These are phyloP conservation scores for Phytophthora brassicae DNA, from an alignment of 352 stramenopile species.

Conservation along the genomic window DNA sequence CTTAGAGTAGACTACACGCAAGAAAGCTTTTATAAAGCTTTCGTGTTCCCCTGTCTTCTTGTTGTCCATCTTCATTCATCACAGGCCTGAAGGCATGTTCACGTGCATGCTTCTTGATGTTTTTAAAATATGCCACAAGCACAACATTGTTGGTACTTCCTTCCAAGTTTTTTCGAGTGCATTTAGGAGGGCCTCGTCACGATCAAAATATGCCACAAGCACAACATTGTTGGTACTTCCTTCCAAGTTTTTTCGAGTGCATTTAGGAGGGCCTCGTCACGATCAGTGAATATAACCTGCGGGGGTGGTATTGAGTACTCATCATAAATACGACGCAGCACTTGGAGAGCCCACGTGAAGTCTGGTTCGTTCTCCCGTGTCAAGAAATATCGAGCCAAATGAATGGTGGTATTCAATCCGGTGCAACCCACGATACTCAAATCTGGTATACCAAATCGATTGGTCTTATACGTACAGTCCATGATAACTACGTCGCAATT, in stretches of 20 bases:
- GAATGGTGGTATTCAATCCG: neutral
- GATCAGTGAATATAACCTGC: too few species aligned
- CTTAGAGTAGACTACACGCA: neutral
- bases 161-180: neutral
- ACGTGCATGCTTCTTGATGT: neutral
- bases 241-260: neutral
- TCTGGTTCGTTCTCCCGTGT: neutral
- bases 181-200: neutral
- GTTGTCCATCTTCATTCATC: neutral
- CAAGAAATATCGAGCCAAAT: neutral
- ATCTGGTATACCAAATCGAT: neutral
- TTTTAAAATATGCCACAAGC: neutral
- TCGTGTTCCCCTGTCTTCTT: neutral
- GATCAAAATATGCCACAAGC: neutral
- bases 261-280: neutral
- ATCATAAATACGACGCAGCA: neutral
- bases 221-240: neutral
- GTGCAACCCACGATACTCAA: conserved; percentile 1
- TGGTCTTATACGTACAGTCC: conserved; percentile 4
- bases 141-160: neutral
- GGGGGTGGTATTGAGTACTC: neutral
- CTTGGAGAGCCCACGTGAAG: neutral
- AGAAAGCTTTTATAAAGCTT: neutral
- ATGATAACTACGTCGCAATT: conserved; percentile 1
- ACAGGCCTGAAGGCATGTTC: neutral